Evolutionary conservation across 345 rosid genomes (phyloP).

Genomic region (Geranium brycei): DNA sequence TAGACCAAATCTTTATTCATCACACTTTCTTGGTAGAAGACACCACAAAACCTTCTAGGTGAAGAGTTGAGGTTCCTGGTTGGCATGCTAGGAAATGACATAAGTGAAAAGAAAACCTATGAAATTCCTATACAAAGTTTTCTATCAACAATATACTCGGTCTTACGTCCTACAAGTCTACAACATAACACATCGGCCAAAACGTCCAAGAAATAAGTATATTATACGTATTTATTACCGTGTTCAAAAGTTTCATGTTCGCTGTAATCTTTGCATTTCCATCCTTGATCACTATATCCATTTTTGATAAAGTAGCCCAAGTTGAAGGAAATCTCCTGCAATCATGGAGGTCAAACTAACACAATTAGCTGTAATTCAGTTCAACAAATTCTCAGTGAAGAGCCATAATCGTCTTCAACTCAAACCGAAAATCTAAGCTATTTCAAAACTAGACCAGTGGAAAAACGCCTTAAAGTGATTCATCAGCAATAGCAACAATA

Average conservation of each 20-base stretch:
- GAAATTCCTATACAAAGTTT: neutral
- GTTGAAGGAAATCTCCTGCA: conserved; percentile 73
- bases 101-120: neutral
- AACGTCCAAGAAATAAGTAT: neutral
- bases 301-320: conserved; percentile 51
- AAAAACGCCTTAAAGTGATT: neutral
- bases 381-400: neutral
- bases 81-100: neutral
- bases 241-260: conserved; percentile 48
- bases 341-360: conserved; percentile 8
- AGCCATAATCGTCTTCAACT: neutral
- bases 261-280: conserved; percentile 49
- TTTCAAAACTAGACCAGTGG: neutral
- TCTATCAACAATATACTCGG: neutral
- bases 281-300: conserved; percentile 64
- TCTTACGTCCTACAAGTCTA: neutral
- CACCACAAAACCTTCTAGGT: neutral
- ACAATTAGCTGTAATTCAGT: conserved; percentile 2
- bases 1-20: neutral
- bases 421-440: neutral
- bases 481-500: neutral
- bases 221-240: conserved; percentile 30
- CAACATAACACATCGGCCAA: neutral
- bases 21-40: neutral
- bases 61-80: neutral